Evolutionary conservation across 345 rosid genomes (phyloP).

Genomic region (Turritis glabra): DNA sequence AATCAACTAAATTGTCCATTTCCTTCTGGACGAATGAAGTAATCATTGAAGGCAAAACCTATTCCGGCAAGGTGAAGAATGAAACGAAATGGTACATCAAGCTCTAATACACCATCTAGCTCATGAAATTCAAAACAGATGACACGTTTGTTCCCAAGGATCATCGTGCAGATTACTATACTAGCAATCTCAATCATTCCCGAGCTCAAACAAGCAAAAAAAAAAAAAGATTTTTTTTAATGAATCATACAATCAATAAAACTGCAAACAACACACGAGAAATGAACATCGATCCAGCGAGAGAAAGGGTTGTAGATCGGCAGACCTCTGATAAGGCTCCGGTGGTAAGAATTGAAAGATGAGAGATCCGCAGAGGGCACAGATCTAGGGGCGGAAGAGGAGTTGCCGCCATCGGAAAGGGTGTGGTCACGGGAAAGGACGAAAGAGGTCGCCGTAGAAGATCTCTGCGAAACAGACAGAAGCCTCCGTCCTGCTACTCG

Average conservation of each 20-base stretch:
- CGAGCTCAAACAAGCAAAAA: background rate
- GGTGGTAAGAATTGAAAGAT: slow-evolving; percentile 37
- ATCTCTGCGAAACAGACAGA: slow-evolving; percentile 51
- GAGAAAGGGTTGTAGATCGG: background rate
- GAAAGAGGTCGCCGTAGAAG: slow-evolving; percentile 46
- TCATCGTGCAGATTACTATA: background rate
- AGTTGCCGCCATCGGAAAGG: slow-evolving; percentile 26
- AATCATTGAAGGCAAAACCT: background rate
- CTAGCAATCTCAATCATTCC: background rate
- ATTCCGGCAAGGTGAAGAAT: background rate
- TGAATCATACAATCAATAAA: background rate
- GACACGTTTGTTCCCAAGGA: background rate
- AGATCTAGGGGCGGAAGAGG: slow-evolving; percentile 44
- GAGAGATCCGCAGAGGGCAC: slow-evolving; percentile 26
- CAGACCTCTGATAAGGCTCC: slow-evolving; percentile 56
- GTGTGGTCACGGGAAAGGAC: slow-evolving; percentile 40
- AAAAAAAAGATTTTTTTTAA: background rate
- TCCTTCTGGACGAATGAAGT: background rate
- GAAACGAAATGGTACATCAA: slow-evolving; percentile 5
- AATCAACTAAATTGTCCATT: background rate
- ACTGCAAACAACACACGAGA: background rate
- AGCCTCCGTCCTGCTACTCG: slow-evolving; percentile 77
- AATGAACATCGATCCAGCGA: slow-evolving; percentile 12
- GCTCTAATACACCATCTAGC: background rate
- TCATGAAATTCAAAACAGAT: background rate